phyloP scores from a whole-genome alignment of 305 asterid species.

The Caryopteris hybrid region DNA sequence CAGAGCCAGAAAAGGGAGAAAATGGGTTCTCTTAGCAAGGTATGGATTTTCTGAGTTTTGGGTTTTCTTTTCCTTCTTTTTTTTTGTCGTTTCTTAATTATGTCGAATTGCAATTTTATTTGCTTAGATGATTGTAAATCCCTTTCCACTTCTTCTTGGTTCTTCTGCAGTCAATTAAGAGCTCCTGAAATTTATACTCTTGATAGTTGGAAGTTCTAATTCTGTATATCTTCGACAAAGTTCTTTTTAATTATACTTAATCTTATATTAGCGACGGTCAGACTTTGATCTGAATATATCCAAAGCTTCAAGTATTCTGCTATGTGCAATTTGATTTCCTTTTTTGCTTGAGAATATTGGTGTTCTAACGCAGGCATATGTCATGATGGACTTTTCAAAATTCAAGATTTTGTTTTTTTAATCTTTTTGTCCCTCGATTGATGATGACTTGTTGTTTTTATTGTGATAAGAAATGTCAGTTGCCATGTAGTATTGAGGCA shows the following conservation, averaged over 20 bases:
- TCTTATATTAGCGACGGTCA: not conserved
- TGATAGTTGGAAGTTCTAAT: not conserved
- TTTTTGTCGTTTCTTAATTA: not conserved
- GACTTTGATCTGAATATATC: not conserved
- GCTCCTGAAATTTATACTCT: not conserved
- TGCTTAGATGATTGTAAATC: not conserved
- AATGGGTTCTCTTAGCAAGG: constrained; percentile 58
- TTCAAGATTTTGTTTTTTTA: not conserved
- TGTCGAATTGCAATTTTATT: not conserved
- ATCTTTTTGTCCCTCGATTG: not conserved
- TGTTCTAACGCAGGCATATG: not conserved
- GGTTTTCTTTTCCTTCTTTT: not conserved
- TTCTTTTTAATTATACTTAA: not conserved
- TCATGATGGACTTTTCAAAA: not conserved
- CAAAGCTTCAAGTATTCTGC: not conserved
- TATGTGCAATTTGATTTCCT: not conserved
- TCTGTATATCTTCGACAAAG: not conserved
- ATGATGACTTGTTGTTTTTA: too few relatives aligned
- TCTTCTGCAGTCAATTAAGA: not conserved
- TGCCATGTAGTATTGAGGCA: not conserved
- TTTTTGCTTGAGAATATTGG: not conserved
- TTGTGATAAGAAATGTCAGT: not conserved
- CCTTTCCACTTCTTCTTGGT: not conserved
- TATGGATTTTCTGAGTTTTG: constrained; percentile 3
- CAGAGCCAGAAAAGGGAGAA: not conserved